Conservation (phyloP, 352 stramenopile species). For the Globisporangium irregulare region DNA sequence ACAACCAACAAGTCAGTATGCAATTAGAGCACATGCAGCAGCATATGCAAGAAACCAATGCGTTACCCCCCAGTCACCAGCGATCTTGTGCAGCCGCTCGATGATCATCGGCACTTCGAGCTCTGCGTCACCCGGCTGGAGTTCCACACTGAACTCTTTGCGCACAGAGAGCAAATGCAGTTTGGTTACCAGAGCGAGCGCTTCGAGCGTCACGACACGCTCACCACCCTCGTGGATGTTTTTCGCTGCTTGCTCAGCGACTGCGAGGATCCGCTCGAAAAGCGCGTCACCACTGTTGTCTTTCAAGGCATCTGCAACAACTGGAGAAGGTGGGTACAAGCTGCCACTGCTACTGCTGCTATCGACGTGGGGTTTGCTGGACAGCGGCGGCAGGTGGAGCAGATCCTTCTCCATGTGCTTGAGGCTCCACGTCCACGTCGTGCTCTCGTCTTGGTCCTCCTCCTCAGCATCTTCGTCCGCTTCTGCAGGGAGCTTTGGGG, state of each 20-base stretch:
- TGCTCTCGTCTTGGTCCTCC: neutral
- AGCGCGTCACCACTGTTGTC: neutral
- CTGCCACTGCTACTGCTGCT: neutral
- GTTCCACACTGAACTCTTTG: slow-evolving; percentile 24
- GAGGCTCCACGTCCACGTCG: slow-evolving; percentile 12
- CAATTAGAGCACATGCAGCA: neutral
- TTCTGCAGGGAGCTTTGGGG: neutral
- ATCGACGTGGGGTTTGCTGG: neutral
- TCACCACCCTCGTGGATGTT: slow-evolving; percentile 1
- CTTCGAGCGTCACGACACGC: slow-evolving; percentile 26
- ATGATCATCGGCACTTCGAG: slow-evolving; percentile 6
- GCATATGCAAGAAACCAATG: neutral
- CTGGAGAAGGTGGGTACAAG: neutral
- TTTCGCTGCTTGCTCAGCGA: slow-evolving; percentile 15
- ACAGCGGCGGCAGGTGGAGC: neutral
- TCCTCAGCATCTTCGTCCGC: neutral
- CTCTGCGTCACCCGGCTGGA: neutral
- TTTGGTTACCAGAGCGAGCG: slow-evolving; percentile 38
- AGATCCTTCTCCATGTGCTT: slow-evolving; percentile 13
- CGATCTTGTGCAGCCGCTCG: slow-evolving; percentile 4
- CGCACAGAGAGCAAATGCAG: slow-evolving; percentile 32
- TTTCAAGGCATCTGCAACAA: neutral
- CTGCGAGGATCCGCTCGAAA: slow-evolving; percentile 7
- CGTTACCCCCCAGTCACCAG: slow-evolving; percentile 13
- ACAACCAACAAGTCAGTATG: neutral